These are phyloP conservation scores for Mortierella sp. DNA, from an alignment of 371 early-diverging fungal species.

Conservation along the genomic window DNA sequence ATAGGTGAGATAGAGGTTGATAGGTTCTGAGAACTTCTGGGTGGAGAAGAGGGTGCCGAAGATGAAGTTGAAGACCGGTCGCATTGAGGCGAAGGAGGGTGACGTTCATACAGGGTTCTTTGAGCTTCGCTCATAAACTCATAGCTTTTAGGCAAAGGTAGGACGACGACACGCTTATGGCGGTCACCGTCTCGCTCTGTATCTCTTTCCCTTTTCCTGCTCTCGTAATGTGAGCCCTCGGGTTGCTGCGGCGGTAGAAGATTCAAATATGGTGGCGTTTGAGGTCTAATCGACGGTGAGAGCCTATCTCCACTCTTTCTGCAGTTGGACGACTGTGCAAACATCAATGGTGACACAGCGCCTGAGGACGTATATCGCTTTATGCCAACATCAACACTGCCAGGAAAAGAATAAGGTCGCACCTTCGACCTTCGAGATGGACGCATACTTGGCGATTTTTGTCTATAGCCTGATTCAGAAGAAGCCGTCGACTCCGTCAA, in stretches of 20 bases:
- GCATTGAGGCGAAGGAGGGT: conserved; percentile 45
- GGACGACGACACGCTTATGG: neutral
- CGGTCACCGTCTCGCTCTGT: neutral
- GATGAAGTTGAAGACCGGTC: conserved; percentile 6
- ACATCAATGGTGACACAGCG: neutral
- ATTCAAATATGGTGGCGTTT: conserved; percentile 17
- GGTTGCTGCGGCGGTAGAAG: neutral
- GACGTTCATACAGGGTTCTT: conserved; percentile 40
- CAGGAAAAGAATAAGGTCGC: conserved; percentile 3
- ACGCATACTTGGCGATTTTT: neutral
- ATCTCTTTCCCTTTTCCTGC: neutral
- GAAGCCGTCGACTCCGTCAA: neutral
- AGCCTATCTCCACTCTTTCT: neutral
- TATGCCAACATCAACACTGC: neutral
- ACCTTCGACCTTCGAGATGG: neutral
- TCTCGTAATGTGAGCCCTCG: neutral
- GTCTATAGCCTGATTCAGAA: neutral
- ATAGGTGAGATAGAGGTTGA: conserved; percentile 15
- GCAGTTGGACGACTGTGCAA: neutral
- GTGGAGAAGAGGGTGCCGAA: conserved; percentile 2
- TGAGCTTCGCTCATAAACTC: conserved; percentile 43
- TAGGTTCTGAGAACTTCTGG: neutral
- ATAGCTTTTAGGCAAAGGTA: conserved; percentile 12
- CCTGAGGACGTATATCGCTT: neutral
- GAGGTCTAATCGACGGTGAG: neutral